Percentiles rank a stretch among this genome's conserved stretches.
These are phyloP conservation scores for Fusarium sp. DNA, from an alignment of 2,329 filamentous ascomycete species.

Conservation along the genomic window DNA sequence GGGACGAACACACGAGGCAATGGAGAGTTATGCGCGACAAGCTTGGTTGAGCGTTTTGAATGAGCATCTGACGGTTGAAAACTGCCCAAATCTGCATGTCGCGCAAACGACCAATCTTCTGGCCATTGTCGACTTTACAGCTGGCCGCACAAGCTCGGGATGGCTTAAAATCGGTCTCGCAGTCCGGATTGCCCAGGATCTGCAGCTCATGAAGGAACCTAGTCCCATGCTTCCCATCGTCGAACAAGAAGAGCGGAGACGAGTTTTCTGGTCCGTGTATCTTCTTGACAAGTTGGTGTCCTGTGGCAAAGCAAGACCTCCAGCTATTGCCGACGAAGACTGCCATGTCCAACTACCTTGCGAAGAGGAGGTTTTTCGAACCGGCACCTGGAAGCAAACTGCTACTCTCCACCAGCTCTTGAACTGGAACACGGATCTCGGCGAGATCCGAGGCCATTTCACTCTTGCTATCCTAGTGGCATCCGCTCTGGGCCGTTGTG, in stretches of 20 bases:
- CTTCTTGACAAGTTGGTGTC: conserved; percentile 4
- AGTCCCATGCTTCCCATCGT: neutral
- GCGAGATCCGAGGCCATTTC: neutral
- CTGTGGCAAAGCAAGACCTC: conserved; percentile 4
- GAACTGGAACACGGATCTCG: conserved; percentile 4
- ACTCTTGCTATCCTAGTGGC: conserved; percentile 4
- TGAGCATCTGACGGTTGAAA: neutral
- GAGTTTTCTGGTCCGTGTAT: conserved; percentile 8
- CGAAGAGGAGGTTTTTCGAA: neutral
- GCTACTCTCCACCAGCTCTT: conserved; percentile 6
- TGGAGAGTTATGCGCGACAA: neutral
- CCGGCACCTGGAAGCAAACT: neutral
- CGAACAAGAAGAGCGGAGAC: conserved; percentile 9
- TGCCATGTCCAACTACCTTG: conserved; percentile 6
- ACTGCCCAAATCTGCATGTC: neutral
- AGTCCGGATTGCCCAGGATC: conserved; percentile 7
- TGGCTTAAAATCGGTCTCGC: conserved; percentile 15
- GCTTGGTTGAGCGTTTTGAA: neutral
- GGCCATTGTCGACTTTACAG: neutral
- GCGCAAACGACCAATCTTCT: neutral
- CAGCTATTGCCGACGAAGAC: conserved; percentile 5
- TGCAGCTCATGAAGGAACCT: conserved; percentile 5
- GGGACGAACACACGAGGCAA: neutral
- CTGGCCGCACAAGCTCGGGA: neutral
- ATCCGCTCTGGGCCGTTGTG: conserved; percentile 6